A percentile compares a stretch with the other conserved stretches of the same genome.
Evolutionary conservation across 2,329 filamentous ascomycete species (phyloP).

Genomic region (Ophiostoma sp.): DNA sequence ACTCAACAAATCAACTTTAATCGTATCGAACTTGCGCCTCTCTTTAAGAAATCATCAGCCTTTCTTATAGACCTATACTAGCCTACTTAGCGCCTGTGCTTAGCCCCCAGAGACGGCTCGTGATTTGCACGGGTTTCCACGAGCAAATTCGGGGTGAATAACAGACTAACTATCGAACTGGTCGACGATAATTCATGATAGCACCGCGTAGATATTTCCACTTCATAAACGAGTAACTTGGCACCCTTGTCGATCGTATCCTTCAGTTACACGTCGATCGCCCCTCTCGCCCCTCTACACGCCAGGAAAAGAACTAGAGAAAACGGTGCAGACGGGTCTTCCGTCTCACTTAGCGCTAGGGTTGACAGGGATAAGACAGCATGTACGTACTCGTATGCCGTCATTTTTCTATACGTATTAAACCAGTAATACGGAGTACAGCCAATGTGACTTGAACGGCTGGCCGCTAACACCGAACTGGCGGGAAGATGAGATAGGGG

Average conservation of each 20-base stretch:
- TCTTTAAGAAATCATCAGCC: neutral
- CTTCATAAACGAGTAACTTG: neutral
- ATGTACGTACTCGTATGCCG: too few relatives aligned
- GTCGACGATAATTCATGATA: too few relatives aligned
- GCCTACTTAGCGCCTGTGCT: too few relatives aligned
- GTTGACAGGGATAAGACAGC: neutral
- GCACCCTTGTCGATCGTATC: neutral
- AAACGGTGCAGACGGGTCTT: constrained; percentile 3
- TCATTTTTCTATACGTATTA: too few relatives aligned
- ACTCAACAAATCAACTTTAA: too few relatives aligned
- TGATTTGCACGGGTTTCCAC: too few relatives aligned
- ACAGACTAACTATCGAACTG: too few relatives aligned
- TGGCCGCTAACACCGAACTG: neutral
- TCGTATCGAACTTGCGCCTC: neutral
- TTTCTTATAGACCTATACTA: too few relatives aligned
- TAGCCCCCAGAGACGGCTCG: too few relatives aligned
- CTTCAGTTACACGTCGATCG: neutral
- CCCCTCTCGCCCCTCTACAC: neutral
- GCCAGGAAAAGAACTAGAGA: constrained; percentile 6
- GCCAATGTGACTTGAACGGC: neutral
- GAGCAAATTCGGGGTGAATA: too few relatives aligned
- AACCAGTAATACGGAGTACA: too few relatives aligned
- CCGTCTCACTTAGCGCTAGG: constrained; percentile 3
- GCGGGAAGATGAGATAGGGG: constrained; percentile 3
- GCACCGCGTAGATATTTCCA: too few relatives aligned